phyloP scores from a whole-genome alignment of 2,329 filamentous ascomycete species.

The Arthroderma sp. region DNA sequence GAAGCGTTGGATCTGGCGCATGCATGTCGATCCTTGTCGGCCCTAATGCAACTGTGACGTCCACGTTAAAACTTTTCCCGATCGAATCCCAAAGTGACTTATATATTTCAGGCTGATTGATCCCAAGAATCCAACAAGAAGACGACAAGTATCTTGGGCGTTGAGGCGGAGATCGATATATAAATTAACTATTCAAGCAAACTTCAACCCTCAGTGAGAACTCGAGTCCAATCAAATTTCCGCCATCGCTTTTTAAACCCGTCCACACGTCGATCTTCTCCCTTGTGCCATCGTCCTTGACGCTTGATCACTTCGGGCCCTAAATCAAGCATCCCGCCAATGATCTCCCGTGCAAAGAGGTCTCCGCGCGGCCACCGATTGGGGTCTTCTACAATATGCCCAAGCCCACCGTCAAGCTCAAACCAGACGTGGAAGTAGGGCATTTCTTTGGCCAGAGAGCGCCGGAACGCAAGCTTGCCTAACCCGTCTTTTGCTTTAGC shows the following conservation, averaged over 20 bases:
- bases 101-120: too few relatives aligned
- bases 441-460: slow-evolving; percentile 82
- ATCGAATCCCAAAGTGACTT: too few relatives aligned
- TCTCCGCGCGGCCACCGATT: slow-evolving; percentile 80
- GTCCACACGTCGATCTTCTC: slow-evolving; percentile 54
- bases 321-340: slow-evolving; percentile 82
- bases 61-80: too few relatives aligned
- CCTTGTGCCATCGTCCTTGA: slow-evolving; percentile 71
- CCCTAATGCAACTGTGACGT: too few relatives aligned
- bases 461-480: slow-evolving; percentile 70
- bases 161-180: too few relatives aligned
- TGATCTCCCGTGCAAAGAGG: slow-evolving; percentile 78
- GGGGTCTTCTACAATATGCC: slow-evolving; percentile 80
- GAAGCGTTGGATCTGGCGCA: too few relatives aligned
- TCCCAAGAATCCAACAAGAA: too few relatives aligned
- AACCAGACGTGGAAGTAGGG: slow-evolving; percentile 99
- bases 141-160: too few relatives aligned
- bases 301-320: slow-evolving; percentile 74
- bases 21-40: too few relatives aligned
- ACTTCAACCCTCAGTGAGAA: slow-evolving; percentile 38
- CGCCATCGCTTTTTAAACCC: slow-evolving; percentile 74
- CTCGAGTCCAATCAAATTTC: slow-evolving; percentile 79
- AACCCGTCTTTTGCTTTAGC: slow-evolving; percentile 45
- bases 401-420: slow-evolving; percentile 76
- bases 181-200: background rate